Evolutionary conservation across 768 basidiomycete genomes (phyloP).

Genomic region (Leucocoprinus birnbaumii): DNA sequence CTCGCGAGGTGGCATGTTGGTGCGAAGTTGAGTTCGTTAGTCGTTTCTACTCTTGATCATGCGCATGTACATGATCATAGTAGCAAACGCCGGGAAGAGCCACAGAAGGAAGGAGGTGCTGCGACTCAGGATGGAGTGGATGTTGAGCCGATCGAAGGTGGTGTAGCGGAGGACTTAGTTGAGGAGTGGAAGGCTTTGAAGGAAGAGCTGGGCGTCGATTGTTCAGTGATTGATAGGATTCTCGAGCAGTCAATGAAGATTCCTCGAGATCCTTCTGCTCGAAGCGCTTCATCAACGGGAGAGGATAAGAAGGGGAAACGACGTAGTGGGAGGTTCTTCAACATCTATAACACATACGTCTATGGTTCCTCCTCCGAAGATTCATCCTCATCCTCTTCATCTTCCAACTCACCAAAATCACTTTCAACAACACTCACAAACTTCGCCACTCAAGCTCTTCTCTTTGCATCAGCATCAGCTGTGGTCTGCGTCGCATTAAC

Average conservation of each 20-base stretch:
- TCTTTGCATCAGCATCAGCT: constrained; percentile 63
- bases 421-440: constrained; percentile 15
- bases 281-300: constrained; percentile 10
- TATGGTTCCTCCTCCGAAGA: constrained; percentile 31
- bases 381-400: constrained; percentile 25
- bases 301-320: constrained; percentile 19
- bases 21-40: constrained; percentile 30
- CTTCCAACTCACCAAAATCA: not conserved
- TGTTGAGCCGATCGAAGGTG: constrained; percentile 33
- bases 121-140: not conserved
- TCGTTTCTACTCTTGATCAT: not conserved
- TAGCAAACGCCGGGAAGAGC: not conserved
- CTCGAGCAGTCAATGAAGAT: constrained; percentile 37
- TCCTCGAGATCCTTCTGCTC: constrained; percentile 10
- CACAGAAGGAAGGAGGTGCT: not conserved
- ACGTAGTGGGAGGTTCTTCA: constrained; percentile 65
- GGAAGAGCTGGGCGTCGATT: constrained; percentile 76
- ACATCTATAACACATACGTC: constrained; percentile 79
- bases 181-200: constrained; percentile 83
- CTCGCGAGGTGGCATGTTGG: constrained; percentile 75
- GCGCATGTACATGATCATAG: not conserved
- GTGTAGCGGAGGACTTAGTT: constrained; percentile 61
- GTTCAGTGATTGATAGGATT: constrained; percentile 71
- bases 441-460: constrained; percentile 43
- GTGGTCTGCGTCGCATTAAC: constrained; percentile 59